A percentile compares a stretch with the other conserved stretches of the same genome.
Evolutionary conservation across 768 basidiomycete species (phyloP).

Genomic region (Russula sp.): DNA sequence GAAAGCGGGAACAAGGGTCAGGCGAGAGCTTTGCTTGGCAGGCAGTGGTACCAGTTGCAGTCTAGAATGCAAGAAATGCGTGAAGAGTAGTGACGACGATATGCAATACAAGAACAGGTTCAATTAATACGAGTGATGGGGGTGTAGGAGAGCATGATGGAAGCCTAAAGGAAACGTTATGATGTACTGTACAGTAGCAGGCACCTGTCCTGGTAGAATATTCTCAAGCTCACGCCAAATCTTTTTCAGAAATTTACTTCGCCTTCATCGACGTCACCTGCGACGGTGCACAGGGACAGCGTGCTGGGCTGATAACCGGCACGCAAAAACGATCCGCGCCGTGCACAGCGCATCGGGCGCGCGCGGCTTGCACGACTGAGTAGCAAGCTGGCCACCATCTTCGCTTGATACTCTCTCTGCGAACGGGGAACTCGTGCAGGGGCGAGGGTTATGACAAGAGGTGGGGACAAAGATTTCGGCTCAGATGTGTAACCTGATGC

Average conservation of each 20-base stretch:
- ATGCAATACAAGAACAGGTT: conserved; percentile 17
- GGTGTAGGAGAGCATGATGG: background rate
- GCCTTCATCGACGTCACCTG: background rate
- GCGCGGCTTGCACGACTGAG: conserved; percentile 19
- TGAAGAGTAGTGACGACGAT: conserved; percentile 9
- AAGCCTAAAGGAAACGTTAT: conserved; percentile 12
- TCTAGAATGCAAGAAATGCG: conserved; percentile 11
- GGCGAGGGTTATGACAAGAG: conserved; percentile 15
- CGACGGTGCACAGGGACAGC: conserved; percentile 10
- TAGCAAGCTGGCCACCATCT: conserved; percentile 22
- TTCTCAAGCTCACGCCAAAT: conserved; percentile 1
- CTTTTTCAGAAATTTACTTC: background rate
- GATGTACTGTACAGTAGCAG: conserved; percentile 15
- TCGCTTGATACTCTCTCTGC: conserved; percentile 21
- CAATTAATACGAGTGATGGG: conserved; percentile 6
- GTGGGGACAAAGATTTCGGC: background rate
- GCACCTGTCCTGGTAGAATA: conserved; percentile 17
- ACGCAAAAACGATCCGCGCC: conserved; percentile 6
- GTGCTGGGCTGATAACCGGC: conserved; percentile 21
- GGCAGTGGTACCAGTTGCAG: background rate
- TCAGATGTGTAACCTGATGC: conserved; percentile 7
- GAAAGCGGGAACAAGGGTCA: background rate
- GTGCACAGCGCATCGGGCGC: conserved; percentile 21
- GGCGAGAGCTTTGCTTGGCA: background rate
- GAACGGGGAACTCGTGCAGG: conserved; percentile 16